phyloP scores from a whole-genome alignment of 441 rosid genomes.

The Dalechampia spathulata region DNA sequence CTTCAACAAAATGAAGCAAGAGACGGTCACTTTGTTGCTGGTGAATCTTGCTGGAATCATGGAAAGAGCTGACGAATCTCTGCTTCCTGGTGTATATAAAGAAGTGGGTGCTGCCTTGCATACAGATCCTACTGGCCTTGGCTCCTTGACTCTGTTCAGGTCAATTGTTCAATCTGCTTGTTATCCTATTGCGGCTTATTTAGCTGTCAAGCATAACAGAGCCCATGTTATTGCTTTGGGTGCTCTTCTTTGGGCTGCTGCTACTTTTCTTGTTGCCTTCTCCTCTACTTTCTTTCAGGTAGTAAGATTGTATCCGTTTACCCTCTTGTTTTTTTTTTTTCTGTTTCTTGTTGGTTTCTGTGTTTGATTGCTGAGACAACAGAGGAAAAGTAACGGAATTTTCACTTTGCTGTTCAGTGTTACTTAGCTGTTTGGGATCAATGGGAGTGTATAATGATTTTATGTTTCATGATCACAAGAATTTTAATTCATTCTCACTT shows the following conservation, averaged over 20 bases:
- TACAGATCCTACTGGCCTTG: conserved; percentile 80
- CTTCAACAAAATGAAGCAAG: conserved; percentile 32
- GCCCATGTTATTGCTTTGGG: conserved; percentile 86
- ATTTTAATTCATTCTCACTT: not conserved
- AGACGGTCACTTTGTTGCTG: conserved; percentile 52
- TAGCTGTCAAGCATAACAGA: conserved; percentile 55
- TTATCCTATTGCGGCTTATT: conserved; percentile 78
- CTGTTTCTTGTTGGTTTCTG: not conserved
- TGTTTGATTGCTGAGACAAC: conserved; percentile 16
- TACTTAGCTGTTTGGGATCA: too few relatives aligned
- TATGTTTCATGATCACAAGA: not conserved
- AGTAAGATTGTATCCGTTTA: not conserved
- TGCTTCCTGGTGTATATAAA: conserved; percentile 84
- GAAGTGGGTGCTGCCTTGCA: conserved; percentile 88
- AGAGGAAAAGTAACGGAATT: not conserved
- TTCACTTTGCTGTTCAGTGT: too few relatives aligned
- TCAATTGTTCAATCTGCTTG: conserved; percentile 87
- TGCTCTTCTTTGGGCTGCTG: conserved; percentile 85
- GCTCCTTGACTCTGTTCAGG: conserved; percentile 67
- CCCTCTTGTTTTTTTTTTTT: not conserved
- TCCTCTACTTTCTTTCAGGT: conserved; percentile 88
- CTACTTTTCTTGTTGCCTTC: conserved; percentile 85
- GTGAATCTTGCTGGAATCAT: conserved; percentile 83
- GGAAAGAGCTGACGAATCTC: conserved; percentile 93
- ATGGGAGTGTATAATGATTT: too few relatives aligned